Conservation (phyloP, 1,139 yeast species). For the Candida tropicalis region DNA sequence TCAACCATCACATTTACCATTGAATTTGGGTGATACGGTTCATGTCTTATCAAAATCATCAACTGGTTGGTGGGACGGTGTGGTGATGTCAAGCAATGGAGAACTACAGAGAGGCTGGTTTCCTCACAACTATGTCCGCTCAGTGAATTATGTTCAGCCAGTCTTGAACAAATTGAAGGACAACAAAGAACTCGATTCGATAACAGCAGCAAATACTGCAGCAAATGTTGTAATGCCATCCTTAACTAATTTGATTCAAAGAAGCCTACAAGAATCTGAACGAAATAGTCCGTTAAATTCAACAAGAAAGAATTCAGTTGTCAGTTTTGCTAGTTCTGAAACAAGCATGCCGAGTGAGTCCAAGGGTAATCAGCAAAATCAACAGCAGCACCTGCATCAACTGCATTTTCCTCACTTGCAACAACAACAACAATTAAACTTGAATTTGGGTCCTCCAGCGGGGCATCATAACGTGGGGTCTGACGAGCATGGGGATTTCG, state of each 20-base stretch:
- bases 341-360: constrained; percentile 27
- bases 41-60: constrained; percentile 55
- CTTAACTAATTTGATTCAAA: constrained; percentile 43
- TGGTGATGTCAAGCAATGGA: constrained; percentile 41
- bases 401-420: constrained; percentile 1
- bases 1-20: constrained; percentile 47
- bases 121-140: constrained; percentile 60
- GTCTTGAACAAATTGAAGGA: constrained; percentile 41
- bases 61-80: constrained; percentile 82
- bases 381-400: constrained; percentile 4
- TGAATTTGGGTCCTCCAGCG: background rate
- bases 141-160: constrained; percentile 51
- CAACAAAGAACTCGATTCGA: constrained; percentile 45
- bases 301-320: constrained; percentile 49
- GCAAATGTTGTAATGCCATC: constrained; percentile 52
- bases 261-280: constrained; percentile 35
- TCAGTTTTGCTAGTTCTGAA: constrained; percentile 50
- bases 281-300: constrained; percentile 33
- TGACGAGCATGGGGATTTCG: background rate
- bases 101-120: constrained; percentile 71
- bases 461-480: background rate
- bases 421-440: constrained; percentile 5
- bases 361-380: constrained; percentile 12
- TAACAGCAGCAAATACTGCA: constrained; percentile 54
- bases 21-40: constrained; percentile 52